Evolutionary conservation across 306 rosid species (phyloP).

Genomic region (Vicia sativa): DNA sequence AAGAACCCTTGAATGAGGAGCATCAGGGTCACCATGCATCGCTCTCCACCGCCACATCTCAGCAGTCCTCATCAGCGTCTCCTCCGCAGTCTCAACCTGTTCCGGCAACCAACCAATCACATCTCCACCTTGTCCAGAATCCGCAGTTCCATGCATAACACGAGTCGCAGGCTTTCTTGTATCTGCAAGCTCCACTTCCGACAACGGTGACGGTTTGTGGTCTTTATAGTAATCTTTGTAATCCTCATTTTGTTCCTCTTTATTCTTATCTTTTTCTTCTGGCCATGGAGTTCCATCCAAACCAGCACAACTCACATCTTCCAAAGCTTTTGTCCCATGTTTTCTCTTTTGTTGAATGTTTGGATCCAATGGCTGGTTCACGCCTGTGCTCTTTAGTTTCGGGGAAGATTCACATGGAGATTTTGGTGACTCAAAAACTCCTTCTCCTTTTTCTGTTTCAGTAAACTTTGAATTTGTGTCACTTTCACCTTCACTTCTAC

Average conservation of each 20-base stretch:
- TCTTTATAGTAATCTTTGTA: conserved; percentile 50
- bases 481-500: conserved; percentile 18
- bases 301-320: conserved; percentile 61
- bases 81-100: conserved; percentile 84
- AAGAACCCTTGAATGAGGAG: conserved; percentile 70
- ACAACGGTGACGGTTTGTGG: conserved; percentile 80
- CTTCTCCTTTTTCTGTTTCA: conserved; percentile 35
- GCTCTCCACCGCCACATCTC: conserved; percentile 68
- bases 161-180: conserved; percentile 61
- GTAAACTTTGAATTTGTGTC: conserved; percentile 6
- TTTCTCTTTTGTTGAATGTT: conserved; percentile 55
- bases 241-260: conserved; percentile 41
- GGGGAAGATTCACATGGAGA: conserved; percentile 45
- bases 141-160: conserved; percentile 51
- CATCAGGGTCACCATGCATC: conserved; percentile 70
- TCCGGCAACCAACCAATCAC: conserved; percentile 73
- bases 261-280: conserved; percentile 14
- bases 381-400: conserved; percentile 53
- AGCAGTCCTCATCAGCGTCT: conserved; percentile 61
- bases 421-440: conserved; percentile 39
- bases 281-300: conserved; percentile 67
- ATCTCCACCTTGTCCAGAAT: conserved; percentile 36
- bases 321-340: conserved; percentile 15
- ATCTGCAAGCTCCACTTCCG: conserved; percentile 65
- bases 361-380: conserved; percentile 53